phyloP scores from a whole-genome alignment of 2,329 filamentous ascomycete species.

The Phyllosticta citriasiana region DNA sequence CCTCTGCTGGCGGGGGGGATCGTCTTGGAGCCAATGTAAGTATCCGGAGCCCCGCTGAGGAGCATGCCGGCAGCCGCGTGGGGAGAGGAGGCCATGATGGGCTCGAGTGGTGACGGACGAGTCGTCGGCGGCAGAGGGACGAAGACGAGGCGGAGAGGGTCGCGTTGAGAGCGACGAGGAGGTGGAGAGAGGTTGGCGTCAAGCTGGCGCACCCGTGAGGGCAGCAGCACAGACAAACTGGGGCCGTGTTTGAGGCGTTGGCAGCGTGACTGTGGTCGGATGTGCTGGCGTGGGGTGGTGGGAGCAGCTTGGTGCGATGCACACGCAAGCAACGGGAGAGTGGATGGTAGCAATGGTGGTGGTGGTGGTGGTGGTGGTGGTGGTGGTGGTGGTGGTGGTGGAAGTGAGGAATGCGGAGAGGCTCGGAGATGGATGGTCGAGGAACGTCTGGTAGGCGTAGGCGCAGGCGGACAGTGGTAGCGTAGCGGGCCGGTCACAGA shows the following conservation, averaged over 20 bases:
- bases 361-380: constrained; percentile 1
- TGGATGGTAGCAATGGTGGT: constrained; percentile 1
- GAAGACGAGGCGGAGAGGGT: constrained; percentile 1
- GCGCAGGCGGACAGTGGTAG: background rate
- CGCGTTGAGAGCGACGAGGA: constrained; percentile 2
- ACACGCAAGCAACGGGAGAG: constrained; percentile 3
- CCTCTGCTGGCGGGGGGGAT: constrained; percentile 18
- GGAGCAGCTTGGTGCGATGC: background rate
- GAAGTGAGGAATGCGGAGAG: constrained; percentile 1
- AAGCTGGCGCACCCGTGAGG: constrained; percentile 7
- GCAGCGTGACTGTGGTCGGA: background rate
- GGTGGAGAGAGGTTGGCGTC: constrained; percentile 2
- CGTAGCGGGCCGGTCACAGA: background rate
- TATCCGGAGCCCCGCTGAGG: constrained; percentile 30
- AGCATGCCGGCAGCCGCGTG: constrained; percentile 23
- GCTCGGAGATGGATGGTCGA: background rate
- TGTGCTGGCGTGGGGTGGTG: background rate
- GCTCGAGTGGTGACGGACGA: background rate
- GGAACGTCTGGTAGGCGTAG: background rate
- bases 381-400: constrained; percentile 4
- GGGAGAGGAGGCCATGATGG: constrained; percentile 22
- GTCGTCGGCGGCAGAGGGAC: background rate
- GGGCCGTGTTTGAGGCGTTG: constrained; percentile 1
- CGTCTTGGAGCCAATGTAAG: constrained; percentile 23
- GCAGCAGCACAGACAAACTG: constrained; percentile 8